Base-by-base conservation (phyloP, 2,329 filamentous ascomycete genomes). In the Penicillium sp. region DNA sequence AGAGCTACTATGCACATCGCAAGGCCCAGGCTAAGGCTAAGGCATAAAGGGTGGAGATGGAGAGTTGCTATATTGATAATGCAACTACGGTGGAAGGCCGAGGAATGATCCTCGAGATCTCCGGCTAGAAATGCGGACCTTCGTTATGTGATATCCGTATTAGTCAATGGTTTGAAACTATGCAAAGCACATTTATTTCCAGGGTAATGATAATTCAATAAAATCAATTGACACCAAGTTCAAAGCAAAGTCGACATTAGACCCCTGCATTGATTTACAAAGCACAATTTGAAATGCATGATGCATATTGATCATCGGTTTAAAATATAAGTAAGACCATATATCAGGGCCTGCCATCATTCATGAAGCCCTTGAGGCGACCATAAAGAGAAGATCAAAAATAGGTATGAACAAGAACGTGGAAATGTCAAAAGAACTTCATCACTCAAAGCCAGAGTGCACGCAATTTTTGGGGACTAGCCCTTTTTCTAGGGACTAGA, bases 1-100 rank as follows among this genome's bases (percentile, higher is more conserved):
- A 72, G 46, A 55, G 52, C 42, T 70, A 70, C 38, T 69, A 70
- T 45, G 56, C 52, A 38, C 33, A 16, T 38, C 41, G 41, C 26
- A 6, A 43, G n/a, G 41, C 38, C 3, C 7, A 25, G 5, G 14
- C 37, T 14, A n/a, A 28, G n/a, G 22, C 33, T 22, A 42, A 30
- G 1, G 12, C 12, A 22, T 45, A 25, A 17, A 25, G 14, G 19
- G 16, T 30, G 12, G 6, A 9, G 8, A 19, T 37, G 9, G 10
- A 12, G 25, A 16, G 10, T 19, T 8, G 7, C n/a, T 3, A 28
- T n/a, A 50, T 31, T n/a, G 26, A n/a, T 38, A 37, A n/a, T 19
- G 36, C 47, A 22, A 10, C 16, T 35, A 41, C 12, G 4, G 37
- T 35, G 37, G 19, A 33, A 22, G 12, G 16, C 25, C 5, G 10